These are phyloP conservation scores for Bipolaris victoriae DNA, from an alignment of 2,329 filamentous ascomycete species.

Conservation along the genomic window DNA sequence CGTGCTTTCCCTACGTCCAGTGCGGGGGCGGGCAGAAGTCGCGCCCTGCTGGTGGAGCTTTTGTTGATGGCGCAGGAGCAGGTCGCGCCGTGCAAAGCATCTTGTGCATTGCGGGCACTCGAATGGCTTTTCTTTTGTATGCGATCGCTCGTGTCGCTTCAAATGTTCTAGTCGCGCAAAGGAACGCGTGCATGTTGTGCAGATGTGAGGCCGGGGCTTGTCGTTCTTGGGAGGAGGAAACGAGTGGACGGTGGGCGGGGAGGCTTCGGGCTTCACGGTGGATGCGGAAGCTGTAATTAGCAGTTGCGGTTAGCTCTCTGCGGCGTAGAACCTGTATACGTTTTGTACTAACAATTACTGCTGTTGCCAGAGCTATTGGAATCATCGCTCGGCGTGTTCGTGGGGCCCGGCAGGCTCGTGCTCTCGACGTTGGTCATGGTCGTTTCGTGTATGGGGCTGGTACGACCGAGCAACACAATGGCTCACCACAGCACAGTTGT, in stretches of 20 bases:
- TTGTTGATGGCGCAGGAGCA: slow-evolving; percentile 94
- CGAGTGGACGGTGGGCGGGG: slow-evolving; percentile 37
- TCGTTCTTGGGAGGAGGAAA: slow-evolving; percentile 92
- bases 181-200: slow-evolving; percentile 85
- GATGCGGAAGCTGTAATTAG: slow-evolving; percentile 38
- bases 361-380: slow-evolving; percentile 36
- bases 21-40: slow-evolving; percentile 83
- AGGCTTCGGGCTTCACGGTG: slow-evolving; percentile 39
- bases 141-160: slow-evolving; percentile 96
- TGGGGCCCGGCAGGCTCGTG: slow-evolving; percentile 35
- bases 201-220: slow-evolving; percentile 94
- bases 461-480: slow-evolving; percentile 18
- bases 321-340: neutral
- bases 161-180: slow-evolving; percentile 96
- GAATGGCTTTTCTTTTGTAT: slow-evolving; percentile 98
- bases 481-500: slow-evolving; percentile 19
- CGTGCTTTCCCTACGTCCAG: slow-evolving; percentile 82
- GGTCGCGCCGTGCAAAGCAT: slow-evolving; percentile 92
- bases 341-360: slow-evolving; percentile 41
- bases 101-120: slow-evolving; percentile 93
- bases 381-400: slow-evolving; percentile 38
- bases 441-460: slow-evolving; percentile 17
- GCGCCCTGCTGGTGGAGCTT: slow-evolving; percentile 95
- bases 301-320: slow-evolving; percentile 25
- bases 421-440: slow-evolving; percentile 35